A percentile compares a stretch with the other conserved stretches of the same genome.
Conservation (phyloP, 352 stramenopile genomes). For the Aphanomyces invadans region DNA sequence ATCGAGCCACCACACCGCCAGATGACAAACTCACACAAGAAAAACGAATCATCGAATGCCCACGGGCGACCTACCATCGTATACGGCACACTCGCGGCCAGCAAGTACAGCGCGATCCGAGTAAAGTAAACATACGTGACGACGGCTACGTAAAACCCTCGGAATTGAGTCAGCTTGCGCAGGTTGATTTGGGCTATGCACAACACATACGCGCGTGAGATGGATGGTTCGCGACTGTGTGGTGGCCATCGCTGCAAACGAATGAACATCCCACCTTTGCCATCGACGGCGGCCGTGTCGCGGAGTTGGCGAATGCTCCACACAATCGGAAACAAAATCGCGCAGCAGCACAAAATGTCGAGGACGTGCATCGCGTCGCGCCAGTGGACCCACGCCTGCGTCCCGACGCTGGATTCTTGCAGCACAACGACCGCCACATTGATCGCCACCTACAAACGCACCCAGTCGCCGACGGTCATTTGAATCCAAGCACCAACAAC, state of each 20-base stretch:
- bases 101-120: constrained; percentile 92
- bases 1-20: too few relatives aligned
- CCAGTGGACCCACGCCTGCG: constrained; percentile 54
- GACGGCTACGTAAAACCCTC: constrained; percentile 94
- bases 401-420: constrained; percentile 74
- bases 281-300: constrained; percentile 74
- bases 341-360: constrained; percentile 95
- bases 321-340: constrained; percentile 95
- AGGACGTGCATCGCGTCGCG: constrained; percentile 91
- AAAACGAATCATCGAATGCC: too few relatives aligned
- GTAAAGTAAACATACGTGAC: constrained; percentile 98
- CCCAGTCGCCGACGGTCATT: too few relatives aligned
- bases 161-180: constrained; percentile 93
- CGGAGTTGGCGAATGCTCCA: constrained; percentile 88
- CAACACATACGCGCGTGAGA: not conserved
- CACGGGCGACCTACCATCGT: constrained; percentile 64
- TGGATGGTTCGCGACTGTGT: not conserved
- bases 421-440: constrained; percentile 91
- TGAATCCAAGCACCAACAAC: too few relatives aligned
- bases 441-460: constrained; percentile 76
- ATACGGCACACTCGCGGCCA: constrained; percentile 89
- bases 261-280: constrained; percentile 43
- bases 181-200: constrained; percentile 69
- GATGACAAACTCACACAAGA: too few relatives aligned
- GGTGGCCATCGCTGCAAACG: too few relatives aligned